Evolutionary conservation across 345 rosid genomes (phyloP).

Genomic region (Ailanthus altissimus): DNA sequence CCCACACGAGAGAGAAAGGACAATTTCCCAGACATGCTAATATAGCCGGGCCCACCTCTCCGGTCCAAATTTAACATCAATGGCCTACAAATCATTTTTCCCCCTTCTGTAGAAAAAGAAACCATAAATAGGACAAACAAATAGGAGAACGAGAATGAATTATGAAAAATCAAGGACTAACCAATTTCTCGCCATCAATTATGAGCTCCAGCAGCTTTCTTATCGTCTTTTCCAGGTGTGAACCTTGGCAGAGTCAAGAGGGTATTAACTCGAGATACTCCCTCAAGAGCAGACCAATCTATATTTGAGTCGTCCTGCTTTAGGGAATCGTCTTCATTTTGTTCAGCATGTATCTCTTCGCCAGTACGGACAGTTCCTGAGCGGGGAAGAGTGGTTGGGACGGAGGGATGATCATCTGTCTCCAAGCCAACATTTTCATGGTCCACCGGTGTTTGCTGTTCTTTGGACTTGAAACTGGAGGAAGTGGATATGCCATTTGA

Average conservation of each 20-base stretch:
- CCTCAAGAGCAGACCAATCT: constrained; percentile 95
- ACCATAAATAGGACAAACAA: constrained; percentile 23
- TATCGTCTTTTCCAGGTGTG: constrained; percentile 59
- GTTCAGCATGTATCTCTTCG: constrained; percentile 41
- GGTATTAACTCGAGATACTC: constrained; percentile 91
- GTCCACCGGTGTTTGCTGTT: constrained; percentile 29
- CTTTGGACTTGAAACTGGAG: constrained; percentile 40
- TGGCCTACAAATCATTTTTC: constrained; percentile 26
- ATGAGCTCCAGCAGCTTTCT: constrained; percentile 30
- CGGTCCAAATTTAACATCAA: constrained; percentile 34
- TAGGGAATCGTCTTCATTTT: constrained; percentile 41
- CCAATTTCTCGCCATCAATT: constrained; percentile 24
- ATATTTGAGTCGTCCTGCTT: constrained; percentile 44
- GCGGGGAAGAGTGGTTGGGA: constrained; percentile 34
- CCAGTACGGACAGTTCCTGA: constrained; percentile 42
- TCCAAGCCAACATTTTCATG: constrained; percentile 29
- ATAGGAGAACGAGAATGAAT: constrained; percentile 11
- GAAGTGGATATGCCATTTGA: constrained; percentile 37
- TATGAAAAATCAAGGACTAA: constrained; percentile 16
- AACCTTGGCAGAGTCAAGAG: constrained; percentile 77
- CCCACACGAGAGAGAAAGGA: constrained; percentile 46
- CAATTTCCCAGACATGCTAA: constrained; percentile 63
- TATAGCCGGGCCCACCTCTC: constrained; percentile 64
- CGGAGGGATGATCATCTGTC: constrained; percentile 34
- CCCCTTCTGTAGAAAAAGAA: constrained; percentile 24